Evolutionary conservation across 1,284 basidiomycete genomes (phyloP), one percentile per base, ranked within the genome.

Genomic region (Trichosporon sp.): DNA sequence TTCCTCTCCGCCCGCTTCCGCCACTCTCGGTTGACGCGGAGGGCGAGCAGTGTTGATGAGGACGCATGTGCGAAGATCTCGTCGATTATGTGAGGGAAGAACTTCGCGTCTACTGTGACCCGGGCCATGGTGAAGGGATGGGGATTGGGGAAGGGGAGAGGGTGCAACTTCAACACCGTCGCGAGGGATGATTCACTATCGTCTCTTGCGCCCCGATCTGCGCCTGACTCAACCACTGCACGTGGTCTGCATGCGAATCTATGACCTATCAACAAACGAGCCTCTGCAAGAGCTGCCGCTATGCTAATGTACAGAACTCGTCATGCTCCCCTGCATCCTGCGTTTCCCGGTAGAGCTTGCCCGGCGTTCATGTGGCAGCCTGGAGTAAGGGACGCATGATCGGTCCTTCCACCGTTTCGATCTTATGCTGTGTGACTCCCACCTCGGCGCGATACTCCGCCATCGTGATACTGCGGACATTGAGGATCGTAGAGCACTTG

Each of bases 81-180:
- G 43, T 70, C 71, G 4, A 72, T 31, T 32, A 72, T 31, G 64
- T 72, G 68, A 4, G 71, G 68, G 64, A 61, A 72, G 19, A 66
- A 69, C 10, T 66, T 14, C 11, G 56, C 37, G 63, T 72, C 71
- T 38, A 72, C 54, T n/a, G 8, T 31, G 51, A 31, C 8, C 4
- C 10, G 51, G 2, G 51, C 11, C 21, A 56, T 56, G 51, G 51
- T 11, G 51, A 26, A 31, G 21, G 38, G 38, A 12, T 38, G 19
- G 48, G 8, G 10, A 4, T 11, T 43, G 40, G 11, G 10, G 40
- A 43, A 43, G 10, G 40, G 40, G 14, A 12, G 40, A 12, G 40
- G 14, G 10, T 11, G 40, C 40, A 12, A 43, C 10, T 4, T 43
- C 48, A 54, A 21, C n/a, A 2, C 1, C n/a, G 26, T 26, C 26